Evolutionary conservation across 2,329 filamentous ascomycete species (phyloP).

Genomic region (Aaosphaeria arxii): DNA sequence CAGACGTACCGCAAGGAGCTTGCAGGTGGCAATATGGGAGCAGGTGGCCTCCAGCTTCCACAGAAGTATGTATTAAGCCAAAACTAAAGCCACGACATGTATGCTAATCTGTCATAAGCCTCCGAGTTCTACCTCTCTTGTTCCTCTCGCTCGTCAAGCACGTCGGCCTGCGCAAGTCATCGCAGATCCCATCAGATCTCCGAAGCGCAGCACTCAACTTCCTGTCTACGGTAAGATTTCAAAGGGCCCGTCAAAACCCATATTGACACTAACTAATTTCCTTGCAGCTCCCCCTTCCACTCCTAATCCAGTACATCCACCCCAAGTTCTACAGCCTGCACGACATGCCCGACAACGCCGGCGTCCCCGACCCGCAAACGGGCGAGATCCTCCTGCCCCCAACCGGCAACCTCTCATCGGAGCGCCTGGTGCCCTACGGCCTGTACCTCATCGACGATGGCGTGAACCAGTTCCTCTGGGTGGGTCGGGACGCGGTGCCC

Average conservation of each 20-base stretch:
- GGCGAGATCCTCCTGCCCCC: slow-evolving; percentile 88
- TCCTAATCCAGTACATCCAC: slow-evolving; percentile 87
- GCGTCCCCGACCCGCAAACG: slow-evolving; percentile 78
- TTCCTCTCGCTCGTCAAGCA: slow-evolving; percentile 97
- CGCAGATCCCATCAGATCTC: slow-evolving; percentile 87
- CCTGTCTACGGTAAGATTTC: slow-evolving; percentile 64
- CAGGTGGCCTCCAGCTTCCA: slow-evolving; percentile 78
- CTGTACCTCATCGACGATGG: slow-evolving; percentile 96
- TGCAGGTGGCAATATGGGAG: slow-evolving; percentile 91
- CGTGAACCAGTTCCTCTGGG: slow-evolving; percentile 98
- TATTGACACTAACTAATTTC: neutral
- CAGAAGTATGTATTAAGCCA: slow-evolving; percentile 57
- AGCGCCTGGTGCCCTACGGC: slow-evolving; percentile 82
- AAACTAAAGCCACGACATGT: neutral
- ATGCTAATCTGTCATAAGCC: slow-evolving; percentile 15
- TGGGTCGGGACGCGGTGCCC: slow-evolving; percentile 87
- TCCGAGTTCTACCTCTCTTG: slow-evolving; percentile 81
- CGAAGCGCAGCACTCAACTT: slow-evolving; percentile 88
- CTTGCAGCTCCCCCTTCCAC: slow-evolving; percentile 68
- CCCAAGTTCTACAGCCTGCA: slow-evolving; percentile 63
- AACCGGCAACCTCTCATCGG: slow-evolving; percentile 80
- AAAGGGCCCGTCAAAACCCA: too few relatives aligned
- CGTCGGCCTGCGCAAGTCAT: slow-evolving; percentile 83
- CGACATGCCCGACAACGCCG: slow-evolving; percentile 94
- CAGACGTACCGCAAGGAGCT: slow-evolving; percentile 56